Base-by-base conservation (phyloP, 192 early-diverging fungal species). In the Backusella luteola region DNA sequence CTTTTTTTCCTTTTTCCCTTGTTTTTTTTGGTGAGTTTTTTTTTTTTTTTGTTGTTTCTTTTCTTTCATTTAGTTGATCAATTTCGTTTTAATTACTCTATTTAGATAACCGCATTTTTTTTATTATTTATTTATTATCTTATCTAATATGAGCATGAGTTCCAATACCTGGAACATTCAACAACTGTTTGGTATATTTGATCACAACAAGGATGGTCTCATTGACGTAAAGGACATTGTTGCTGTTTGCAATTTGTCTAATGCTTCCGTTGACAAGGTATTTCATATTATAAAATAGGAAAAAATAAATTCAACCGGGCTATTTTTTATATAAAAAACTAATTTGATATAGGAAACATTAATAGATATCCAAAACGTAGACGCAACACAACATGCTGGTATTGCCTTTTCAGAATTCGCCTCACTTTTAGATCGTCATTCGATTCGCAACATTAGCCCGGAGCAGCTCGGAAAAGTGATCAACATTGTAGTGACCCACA, bases 161-260 rank as follows among this genome's bases (percentile, higher is more conserved):
- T 71, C 73, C 17, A 75, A 75, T 23, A 53, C 44, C 32, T 71
- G 71, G 69, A 71, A 36, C 36, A 53, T 87, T 73, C 76, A 83
- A 56, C 84, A 82, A 67, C 76, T 84, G 11, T 87, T 87, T 76
- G 73, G 80, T 49, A 79, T 81, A 34, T 74, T 87, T 23, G 85
- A 87, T 77, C 80, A 87, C 69, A 84, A 87, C 53, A 83, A 87
- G 66, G 85, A 87, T 53, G 85, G 85, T 52, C 21, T 83, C 23
- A 85, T 87, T 73, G 84, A 87, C 26, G 82, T 84, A 32, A 73
- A 79, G 56, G 85, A 87, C 74, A 73, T 87, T 34, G 67, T 85
- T 5, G 63, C 52, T 34, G 81, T 87, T 23, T 84, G 79, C 49
- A 80, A 75, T 12, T 76, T 78, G 34, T 78, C 82, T 14, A 80